phyloP scores from a whole-genome alignment of 2,329 filamentous ascomycete genomes.

The Helotiales sp. region DNA sequence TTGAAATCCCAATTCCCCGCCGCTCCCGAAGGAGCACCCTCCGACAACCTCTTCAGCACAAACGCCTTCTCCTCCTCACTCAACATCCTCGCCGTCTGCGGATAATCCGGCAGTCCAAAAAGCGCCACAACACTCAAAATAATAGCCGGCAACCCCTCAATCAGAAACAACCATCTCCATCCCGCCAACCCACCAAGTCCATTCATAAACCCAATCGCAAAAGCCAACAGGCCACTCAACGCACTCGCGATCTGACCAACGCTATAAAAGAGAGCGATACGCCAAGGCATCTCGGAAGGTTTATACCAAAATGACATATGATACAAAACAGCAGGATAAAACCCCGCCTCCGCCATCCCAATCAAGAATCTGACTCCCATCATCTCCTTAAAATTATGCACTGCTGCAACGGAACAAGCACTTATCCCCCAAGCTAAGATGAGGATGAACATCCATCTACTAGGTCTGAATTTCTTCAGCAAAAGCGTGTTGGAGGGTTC shows the following conservation, averaged over 20 bases:
- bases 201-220: constrained; percentile 41
- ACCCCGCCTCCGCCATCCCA: constrained; percentile 39
- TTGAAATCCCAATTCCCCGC: constrained; percentile 37
- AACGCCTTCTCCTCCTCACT: constrained; percentile 31
- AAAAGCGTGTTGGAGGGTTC: constrained; percentile 41
- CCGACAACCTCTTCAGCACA: constrained; percentile 32
- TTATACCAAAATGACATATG: constrained; percentile 43
- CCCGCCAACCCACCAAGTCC: constrained; percentile 35
- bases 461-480: constrained; percentile 37
- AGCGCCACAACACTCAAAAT: constrained; percentile 33
- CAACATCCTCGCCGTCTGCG: constrained; percentile 35
- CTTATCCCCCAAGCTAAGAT: constrained; percentile 38
- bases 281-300: constrained; percentile 36
- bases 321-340: constrained; percentile 39
- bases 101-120: constrained; percentile 37
- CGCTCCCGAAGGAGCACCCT: constrained; percentile 34
- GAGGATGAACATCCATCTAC: constrained; percentile 32
- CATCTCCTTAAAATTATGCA: constrained; percentile 38
- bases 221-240: constrained; percentile 39
- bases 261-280: constrained; percentile 41
- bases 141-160: constrained; percentile 39
- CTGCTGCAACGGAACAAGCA: constrained; percentile 39
- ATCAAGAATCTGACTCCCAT: constrained; percentile 41
- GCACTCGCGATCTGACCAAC: constrained; percentile 38
- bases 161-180: constrained; percentile 40